A percentile compares a stretch with the other conserved stretches of the same genome.
Conservation (phyloP, 441 rosid species). For the Aquilaria agallochum region DNA sequence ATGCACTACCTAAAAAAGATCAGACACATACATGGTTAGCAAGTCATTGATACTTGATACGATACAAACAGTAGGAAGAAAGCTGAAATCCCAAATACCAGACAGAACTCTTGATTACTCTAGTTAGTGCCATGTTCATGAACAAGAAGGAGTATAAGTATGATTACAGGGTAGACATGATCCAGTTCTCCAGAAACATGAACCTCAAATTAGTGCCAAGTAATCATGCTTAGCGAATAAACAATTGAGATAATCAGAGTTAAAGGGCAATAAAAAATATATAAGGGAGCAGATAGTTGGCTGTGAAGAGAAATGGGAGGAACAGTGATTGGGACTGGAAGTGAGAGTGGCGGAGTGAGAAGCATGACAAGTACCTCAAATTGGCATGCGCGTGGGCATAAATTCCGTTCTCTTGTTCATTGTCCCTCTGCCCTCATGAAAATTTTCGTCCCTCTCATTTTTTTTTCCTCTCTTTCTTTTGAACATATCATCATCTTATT, state of each 20-base stretch:
- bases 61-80: no score
- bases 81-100: neutral
- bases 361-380: conserved; percentile 6
- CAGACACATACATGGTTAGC: neutral
- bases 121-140: conserved; percentile 4
- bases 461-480: conserved; percentile 5
- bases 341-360: conserved; percentile 4
- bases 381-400: conserved; percentile 56
- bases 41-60: neutral
- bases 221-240: neutral
- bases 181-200: conserved; percentile 25
- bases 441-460: neutral
- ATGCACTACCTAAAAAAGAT: neutral
- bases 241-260: no score
- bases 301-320: conserved; percentile 24
- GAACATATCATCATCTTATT: conserved; percentile 69
- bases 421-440: conserved; percentile 16
- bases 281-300: conserved; percentile 1
- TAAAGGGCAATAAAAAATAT: no score
- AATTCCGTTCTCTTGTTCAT: conserved; percentile 27
- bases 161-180: conserved; percentile 25
- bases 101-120: conserved; percentile 9
- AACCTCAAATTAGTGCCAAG: conserved; percentile 4
- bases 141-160: conserved; percentile 19
- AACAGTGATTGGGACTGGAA: conserved; percentile 25